Evolutionary conservation across 352 stramenopile species (phyloP), one percentile per base, ranked within the genome.

Genomic region (Globisporangium iwayamae): DNA sequence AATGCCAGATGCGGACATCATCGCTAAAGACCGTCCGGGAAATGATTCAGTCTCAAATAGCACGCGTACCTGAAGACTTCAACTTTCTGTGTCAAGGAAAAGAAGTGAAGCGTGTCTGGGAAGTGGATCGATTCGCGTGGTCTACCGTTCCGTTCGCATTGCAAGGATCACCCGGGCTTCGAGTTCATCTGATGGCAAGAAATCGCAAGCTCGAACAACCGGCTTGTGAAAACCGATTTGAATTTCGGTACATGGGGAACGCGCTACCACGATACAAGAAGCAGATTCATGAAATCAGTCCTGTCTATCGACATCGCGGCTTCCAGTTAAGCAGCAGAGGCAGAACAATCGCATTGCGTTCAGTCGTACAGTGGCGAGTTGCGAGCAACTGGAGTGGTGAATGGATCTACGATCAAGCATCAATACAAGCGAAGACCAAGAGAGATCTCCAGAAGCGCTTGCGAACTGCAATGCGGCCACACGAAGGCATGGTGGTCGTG

Each of bases 241-340:
- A 87, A 50, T 90, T 85, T 61, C 70, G 73, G 6, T 85, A 87
- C 70, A 85, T 88, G 78, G 78, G 73, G 3, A 88, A 86, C 50
- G 38, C 57, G 16, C 63, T 90, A 16, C 69, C 63, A n/a, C 75
- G 81, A 2, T 88, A 90, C 72, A 90, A 90, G 63, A 85, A 88
- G 54, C 66, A 60, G 43, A 54, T 88, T 11, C 63, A 74, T 38
- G 75, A 87, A 18, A 75, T 90, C 41, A 79, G 68, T 16, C 81
- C 81, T 0, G 70, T 88, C 14, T 88, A 88, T 67, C 79, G 56
- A 51, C 78, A 88, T 56, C 59, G 60, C 7, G 53, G 58, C 6
- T 87, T 82, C 51, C 65, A 47, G 30, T 13, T 78, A 14, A 52
- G 59, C 16, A 67, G 64, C 67, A 70, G 64, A 70, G 32, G 43